Evolutionary conservation across 73 alveolate genomes (phyloP).

Genomic region (Blepharisma stoltei): DNA sequence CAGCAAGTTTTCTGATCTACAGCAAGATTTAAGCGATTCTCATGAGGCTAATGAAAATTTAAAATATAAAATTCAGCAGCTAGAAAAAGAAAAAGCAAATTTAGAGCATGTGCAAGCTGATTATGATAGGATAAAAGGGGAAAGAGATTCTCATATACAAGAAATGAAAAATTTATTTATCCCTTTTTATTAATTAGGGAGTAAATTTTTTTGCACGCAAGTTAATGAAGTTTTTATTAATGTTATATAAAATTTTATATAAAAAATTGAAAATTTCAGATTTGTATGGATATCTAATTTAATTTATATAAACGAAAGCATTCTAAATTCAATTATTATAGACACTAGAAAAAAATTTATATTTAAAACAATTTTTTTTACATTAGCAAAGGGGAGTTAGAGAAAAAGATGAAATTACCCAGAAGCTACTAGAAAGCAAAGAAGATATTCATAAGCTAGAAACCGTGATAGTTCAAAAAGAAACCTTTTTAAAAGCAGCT

Average conservation of each 20-base stretch:
- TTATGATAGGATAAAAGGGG: constrained; percentile 3
- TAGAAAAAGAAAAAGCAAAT: constrained; percentile 8
- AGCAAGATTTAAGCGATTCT: neutral
- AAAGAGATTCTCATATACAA: neutral
- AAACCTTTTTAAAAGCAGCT: neutral
- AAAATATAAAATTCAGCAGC: neutral
- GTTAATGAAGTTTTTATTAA: no score
- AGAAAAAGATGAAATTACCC: constrained; percentile 24
- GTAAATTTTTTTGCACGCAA: no score
- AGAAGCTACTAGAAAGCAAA: constrained; percentile 2
- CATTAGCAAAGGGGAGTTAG: no score
- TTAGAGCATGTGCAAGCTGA: neutral
- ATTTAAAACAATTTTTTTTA: no score
- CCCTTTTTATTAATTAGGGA: no score
- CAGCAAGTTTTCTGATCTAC: neutral
- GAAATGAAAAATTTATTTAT: constrained; percentile 16
- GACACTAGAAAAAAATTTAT: no score
- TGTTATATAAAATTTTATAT: no score
- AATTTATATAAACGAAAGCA: no score
- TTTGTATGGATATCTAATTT: no score
- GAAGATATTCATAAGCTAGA: constrained; percentile 6
- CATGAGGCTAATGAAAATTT: neutral
- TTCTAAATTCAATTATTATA: no score
- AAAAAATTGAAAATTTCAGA: no score
- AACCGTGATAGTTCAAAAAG: neutral